Conservation (phyloP, 345 rosid species). For the Brassica rapa region DNA sequence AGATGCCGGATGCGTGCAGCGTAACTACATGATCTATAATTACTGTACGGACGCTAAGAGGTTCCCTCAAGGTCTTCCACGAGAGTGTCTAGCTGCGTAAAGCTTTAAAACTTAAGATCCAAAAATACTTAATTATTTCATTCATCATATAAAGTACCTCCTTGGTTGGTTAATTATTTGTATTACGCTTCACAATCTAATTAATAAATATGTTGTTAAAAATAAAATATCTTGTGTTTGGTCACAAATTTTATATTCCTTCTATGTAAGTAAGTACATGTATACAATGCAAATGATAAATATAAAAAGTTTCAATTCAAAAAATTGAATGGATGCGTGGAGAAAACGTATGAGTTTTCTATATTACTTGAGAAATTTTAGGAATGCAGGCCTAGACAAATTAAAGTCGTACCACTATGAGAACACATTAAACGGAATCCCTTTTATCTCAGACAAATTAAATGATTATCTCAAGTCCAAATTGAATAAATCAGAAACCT, state of each 20-base stretch:
- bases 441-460: neutral
- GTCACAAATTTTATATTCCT: neutral
- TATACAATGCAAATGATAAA: neutral
- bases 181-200: too few species aligned
- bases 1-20: slow-evolving; percentile 35
- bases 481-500: neutral
- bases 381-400: neutral
- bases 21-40: slow-evolving; percentile 41
- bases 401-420: neutral
- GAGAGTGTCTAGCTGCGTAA: slow-evolving; percentile 35
- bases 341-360: neutral
- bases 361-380: neutral
- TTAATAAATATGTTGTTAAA: too few species aligned
- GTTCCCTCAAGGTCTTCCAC: slow-evolving; percentile 45
- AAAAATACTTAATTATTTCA: slow-evolving; percentile 1
- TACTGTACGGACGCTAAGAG: slow-evolving; percentile 37
- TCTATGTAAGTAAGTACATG: neutral
- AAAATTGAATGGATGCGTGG: neutral
- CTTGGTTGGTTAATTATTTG: too few species aligned
- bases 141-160: neutral
- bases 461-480: neutral
- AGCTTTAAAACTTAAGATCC: neutral
- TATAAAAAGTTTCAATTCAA: too few species aligned
- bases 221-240: neutral
- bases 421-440: neutral